Percentiles rank a stretch among this genome's conserved stretches.
These are phyloP conservation scores for Trichoderma asperelloides DNA, from an alignment of 495 filamentous ascomycete genomes.

Conservation along the genomic window DNA sequence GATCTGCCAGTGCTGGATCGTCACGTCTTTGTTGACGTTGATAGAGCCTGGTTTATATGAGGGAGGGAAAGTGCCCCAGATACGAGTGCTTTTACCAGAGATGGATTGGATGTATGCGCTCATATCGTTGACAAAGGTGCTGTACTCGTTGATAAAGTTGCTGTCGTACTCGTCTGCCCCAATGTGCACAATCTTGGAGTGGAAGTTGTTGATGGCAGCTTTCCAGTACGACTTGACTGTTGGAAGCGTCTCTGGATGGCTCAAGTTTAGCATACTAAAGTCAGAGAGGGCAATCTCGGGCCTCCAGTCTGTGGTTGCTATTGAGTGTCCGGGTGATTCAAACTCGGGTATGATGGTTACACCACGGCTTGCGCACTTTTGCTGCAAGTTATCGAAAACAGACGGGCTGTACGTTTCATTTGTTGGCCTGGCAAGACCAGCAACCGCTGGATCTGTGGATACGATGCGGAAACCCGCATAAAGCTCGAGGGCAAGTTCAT, in stretches of 20 bases:
- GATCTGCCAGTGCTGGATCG: conserved; percentile 50
- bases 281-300: conserved; percentile 43
- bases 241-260: conserved; percentile 45
- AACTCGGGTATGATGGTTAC: conserved; percentile 49
- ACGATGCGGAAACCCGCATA: conserved; percentile 44
- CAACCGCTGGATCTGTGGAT: conserved; percentile 31
- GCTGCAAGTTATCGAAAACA: conserved; percentile 42
- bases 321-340: conserved; percentile 44
- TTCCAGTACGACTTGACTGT: conserved; percentile 45
- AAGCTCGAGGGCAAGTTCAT: conserved; percentile 41
- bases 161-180: conserved; percentile 50
- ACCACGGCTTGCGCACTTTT: conserved; percentile 42
- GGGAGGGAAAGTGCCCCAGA: conserved; percentile 39
- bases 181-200: conserved; percentile 48
- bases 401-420: conserved; percentile 41
- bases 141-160: conserved; percentile 41
- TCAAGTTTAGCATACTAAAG: conserved; percentile 43
- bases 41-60: conserved; percentile 30
- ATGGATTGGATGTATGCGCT: conserved; percentile 33
- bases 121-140: conserved; percentile 46
- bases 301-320: conserved; percentile 49
- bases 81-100: conserved; percentile 38
- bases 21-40: conserved; percentile 33
- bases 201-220: conserved; percentile 49
- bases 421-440: conserved; percentile 33